Conservation (phyloP, 129 eudicot genomes). For the Flaveria ramosissima region DNA sequence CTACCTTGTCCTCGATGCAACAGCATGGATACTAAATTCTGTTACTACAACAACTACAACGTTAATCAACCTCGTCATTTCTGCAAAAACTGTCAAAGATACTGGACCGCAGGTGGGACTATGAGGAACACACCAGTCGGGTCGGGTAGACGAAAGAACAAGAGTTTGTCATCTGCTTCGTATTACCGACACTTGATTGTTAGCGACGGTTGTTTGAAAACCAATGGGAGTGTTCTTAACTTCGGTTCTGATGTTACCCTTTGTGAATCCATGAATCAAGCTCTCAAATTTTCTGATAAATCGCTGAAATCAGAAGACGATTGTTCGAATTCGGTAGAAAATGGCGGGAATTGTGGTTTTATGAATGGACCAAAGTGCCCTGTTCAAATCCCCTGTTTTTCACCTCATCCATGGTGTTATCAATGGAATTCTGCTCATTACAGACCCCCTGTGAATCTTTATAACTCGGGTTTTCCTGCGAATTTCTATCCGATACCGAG, state of each 20-base stretch:
- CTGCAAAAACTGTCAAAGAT: slow-evolving; percentile 77
- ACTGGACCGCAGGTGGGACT: slow-evolving; percentile 86
- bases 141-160: slow-evolving; percentile 80
- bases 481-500: slow-evolving; percentile 35
- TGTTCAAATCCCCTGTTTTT: slow-evolving; percentile 43
- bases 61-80: slow-evolving; percentile 79
- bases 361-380: slow-evolving; percentile 34
- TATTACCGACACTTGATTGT: slow-evolving; percentile 42
- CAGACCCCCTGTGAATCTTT: slow-evolving; percentile 37
- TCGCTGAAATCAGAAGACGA: slow-evolving; percentile 33
- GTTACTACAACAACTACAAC: slow-evolving; percentile 81
- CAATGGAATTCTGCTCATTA: too few species aligned
- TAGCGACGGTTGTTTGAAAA: slow-evolving; percentile 35
- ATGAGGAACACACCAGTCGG: slow-evolving; percentile 84
- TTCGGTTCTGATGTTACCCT: slow-evolving; percentile 51
- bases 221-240: slow-evolving; percentile 41
- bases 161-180: slow-evolving; percentile 40
- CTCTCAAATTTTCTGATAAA: slow-evolving; percentile 44
- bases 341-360: slow-evolving; percentile 19
- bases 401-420: slow-evolving; percentile 38
- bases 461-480: not conserved
- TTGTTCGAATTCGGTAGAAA: slow-evolving; percentile 39
- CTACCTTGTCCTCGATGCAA: slow-evolving; percentile 79
- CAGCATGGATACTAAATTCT: slow-evolving; percentile 84
- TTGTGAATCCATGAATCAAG: slow-evolving; percentile 58